phyloP scores from a whole-genome alignment of 805 yeast species.

The Blastobotrys muscicola region DNA sequence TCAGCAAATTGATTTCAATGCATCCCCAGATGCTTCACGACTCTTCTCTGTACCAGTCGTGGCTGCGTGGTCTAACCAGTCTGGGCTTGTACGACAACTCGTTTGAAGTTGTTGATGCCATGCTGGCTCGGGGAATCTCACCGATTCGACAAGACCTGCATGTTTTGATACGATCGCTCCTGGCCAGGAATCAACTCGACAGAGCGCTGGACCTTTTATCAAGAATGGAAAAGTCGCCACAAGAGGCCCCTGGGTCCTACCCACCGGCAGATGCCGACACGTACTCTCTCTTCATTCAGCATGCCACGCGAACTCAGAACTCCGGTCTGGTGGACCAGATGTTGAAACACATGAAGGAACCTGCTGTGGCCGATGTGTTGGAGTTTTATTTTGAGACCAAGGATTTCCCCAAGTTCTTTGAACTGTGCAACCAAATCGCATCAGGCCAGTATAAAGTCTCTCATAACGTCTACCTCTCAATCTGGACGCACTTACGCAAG shows the following conservation, averaged over 20 bases:
- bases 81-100: slow-evolving; percentile 13
- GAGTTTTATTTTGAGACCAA: slow-evolving; percentile 11
- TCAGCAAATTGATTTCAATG: slow-evolving; percentile 8
- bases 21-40: slow-evolving; percentile 16
- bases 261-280: slow-evolving; percentile 4
- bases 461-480: neutral
- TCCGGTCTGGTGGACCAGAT: slow-evolving; percentile 6
- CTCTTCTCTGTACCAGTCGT: slow-evolving; percentile 14
- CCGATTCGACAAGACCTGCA: slow-evolving; percentile 8
- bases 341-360: slow-evolving; percentile 3
- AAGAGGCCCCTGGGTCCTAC: slow-evolving; percentile 6
- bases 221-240: slow-evolving; percentile 4
- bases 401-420: slow-evolving; percentile 6
- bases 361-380: slow-evolving; percentile 12
- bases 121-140: slow-evolving; percentile 11
- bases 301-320: slow-evolving; percentile 13
- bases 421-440: neutral
- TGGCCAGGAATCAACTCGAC: slow-evolving; percentile 8
- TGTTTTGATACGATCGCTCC: slow-evolving; percentile 12
- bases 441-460: neutral
- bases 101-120: slow-evolving; percentile 15
- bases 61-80: slow-evolving; percentile 18
- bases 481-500: slow-evolving; percentile 2
- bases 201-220: slow-evolving; percentile 10
- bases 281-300: slow-evolving; percentile 15